Evolutionary conservation across 2,329 filamentous ascomycete genomes (phyloP), one percentile per base, ranked within the genome.

Genomic region (Stagonosporopsis cucurbitacearum): DNA sequence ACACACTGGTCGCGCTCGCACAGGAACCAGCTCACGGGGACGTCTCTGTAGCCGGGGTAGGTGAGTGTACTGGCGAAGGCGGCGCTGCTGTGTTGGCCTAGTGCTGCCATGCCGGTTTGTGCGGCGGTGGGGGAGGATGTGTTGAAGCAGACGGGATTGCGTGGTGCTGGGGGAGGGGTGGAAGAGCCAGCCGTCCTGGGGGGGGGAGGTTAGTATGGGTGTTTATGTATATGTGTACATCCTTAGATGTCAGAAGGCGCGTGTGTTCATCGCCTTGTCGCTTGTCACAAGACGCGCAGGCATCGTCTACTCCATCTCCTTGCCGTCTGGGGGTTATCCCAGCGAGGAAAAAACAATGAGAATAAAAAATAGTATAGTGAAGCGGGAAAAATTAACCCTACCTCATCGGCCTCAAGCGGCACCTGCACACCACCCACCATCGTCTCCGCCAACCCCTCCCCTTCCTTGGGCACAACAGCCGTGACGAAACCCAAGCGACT

Each of bases 1-100:
- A 79, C 60, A 25, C 65, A 53, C 12, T 48, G 4, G 57, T 79
- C 76, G 0, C 67, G 50, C 42, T 76, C 73, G 37, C 73, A 75
- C 4, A 79, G 19, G 7, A 79, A 56, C 44, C 76, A 80, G 0
- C 69, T 76, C 3, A 75, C 72, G 0, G 73, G 74, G 1, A 77
- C 63, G 37, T 77, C 65, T 41, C 71, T 73, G 49, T 77, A 80
- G 2, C 72, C 77, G 2, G 70, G 59, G 58, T 78, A 65, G 0
- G 71, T 75, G 33, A 78, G 53, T 0, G 59, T 42, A 13, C 58
- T 66, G 0, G 45, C 32, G 55, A 79, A 78, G 30, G 67, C 69
- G 13, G 63, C 53, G 3, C 63, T 59, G 0, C 75, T 77, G 37
- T 79, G 78, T 2, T 57, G 59, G 1, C 54, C 30, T 13, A 63